These are phyloP conservation scores for Coprinopsis sp. DNA, from an alignment of 768 basidiomycete species.

Conservation along the genomic window DNA sequence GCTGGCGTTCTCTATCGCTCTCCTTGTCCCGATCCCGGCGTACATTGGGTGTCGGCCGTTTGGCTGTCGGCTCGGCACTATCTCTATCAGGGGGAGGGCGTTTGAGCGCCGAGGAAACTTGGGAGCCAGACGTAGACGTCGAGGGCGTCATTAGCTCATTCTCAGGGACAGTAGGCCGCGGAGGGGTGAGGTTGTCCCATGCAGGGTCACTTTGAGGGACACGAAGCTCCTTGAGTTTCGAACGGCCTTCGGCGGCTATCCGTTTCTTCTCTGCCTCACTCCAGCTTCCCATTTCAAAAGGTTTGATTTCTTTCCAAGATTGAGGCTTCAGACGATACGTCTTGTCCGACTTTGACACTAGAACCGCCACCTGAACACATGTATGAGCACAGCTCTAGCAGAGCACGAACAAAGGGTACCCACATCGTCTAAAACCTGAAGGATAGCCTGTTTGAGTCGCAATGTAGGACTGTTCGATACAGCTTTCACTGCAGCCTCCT, in stretches of 20 bases:
- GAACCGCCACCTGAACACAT: slow-evolving; percentile 47
- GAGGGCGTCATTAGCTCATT: slow-evolving; percentile 5
- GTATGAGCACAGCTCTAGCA: slow-evolving; percentile 1
- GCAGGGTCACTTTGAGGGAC: slow-evolving; percentile 56
- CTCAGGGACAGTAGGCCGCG: slow-evolving; percentile 16
- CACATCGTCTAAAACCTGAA: slow-evolving; percentile 51
- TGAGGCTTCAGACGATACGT: slow-evolving; percentile 51
- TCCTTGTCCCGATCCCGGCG: too few relatives aligned
- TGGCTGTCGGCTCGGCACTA: too few relatives aligned
- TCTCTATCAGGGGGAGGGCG: too few relatives aligned
- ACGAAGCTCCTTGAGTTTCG: slow-evolving; percentile 42
- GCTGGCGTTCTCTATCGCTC: too few relatives aligned
- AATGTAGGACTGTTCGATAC: too few relatives aligned
- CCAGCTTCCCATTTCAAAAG: slow-evolving; percentile 55
- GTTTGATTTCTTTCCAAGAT: slow-evolving; percentile 67
- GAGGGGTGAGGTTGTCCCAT: slow-evolving; percentile 50
- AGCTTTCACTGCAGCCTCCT: too few relatives aligned
- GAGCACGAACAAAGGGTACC: slow-evolving; percentile 1
- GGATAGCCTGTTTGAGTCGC: too few relatives aligned
- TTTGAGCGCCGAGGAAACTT: too few relatives aligned
- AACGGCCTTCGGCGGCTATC: slow-evolving; percentile 51
- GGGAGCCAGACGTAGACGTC: too few relatives aligned
- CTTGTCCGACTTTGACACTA: slow-evolving; percentile 26
- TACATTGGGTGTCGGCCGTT: too few relatives aligned
- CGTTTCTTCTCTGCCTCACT: slow-evolving; percentile 40